A percentile compares a stretch with the other conserved stretches of the same genome.
Conservation (phyloP, 371 early-diverging fungal species). For the Circinella umbellata region DNA sequence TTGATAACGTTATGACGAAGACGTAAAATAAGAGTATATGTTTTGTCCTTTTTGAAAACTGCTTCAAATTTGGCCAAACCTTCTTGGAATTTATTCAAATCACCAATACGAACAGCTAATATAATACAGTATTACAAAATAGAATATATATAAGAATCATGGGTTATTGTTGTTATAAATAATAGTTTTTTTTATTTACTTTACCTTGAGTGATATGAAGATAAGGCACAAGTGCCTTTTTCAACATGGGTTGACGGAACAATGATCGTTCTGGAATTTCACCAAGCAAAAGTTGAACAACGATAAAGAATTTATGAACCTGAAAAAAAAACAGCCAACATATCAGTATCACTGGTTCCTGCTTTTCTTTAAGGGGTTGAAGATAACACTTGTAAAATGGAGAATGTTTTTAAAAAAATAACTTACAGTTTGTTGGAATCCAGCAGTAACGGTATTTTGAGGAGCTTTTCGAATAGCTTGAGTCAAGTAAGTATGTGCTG, state of each 20-base stretch:
- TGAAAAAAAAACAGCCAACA: constrained; percentile 15
- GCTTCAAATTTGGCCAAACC: constrained; percentile 75
- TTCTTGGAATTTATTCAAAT: constrained; percentile 92
- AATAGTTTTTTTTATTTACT: not conserved
- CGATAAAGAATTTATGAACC: constrained; percentile 91
- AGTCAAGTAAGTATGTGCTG: constrained; percentile 82
- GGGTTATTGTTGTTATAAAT: too few relatives aligned
- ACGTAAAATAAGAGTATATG: constrained; percentile 88
- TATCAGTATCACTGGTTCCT: too few relatives aligned
- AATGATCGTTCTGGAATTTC: constrained; percentile 95
- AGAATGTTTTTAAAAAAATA: too few relatives aligned
- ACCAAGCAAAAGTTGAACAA: constrained; percentile 96
- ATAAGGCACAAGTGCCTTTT: constrained; percentile 88
- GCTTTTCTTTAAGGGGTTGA: too few relatives aligned
- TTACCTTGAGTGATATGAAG: constrained; percentile 88
- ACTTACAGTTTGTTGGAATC: constrained; percentile 90
- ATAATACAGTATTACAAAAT: too few relatives aligned
- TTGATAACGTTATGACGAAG: constrained; percentile 98
- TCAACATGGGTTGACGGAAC: constrained; percentile 86
- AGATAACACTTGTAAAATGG: too few relatives aligned
- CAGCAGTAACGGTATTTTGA: constrained; percentile 83
- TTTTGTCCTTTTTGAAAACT: constrained; percentile 87
- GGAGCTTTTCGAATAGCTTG: constrained; percentile 97
- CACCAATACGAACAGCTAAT: constrained; percentile 92
- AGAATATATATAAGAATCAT: too few relatives aligned